Evolutionary conservation across 2,329 filamentous ascomycete genomes (phyloP).

Genomic region (Xylaria multiplex): DNA sequence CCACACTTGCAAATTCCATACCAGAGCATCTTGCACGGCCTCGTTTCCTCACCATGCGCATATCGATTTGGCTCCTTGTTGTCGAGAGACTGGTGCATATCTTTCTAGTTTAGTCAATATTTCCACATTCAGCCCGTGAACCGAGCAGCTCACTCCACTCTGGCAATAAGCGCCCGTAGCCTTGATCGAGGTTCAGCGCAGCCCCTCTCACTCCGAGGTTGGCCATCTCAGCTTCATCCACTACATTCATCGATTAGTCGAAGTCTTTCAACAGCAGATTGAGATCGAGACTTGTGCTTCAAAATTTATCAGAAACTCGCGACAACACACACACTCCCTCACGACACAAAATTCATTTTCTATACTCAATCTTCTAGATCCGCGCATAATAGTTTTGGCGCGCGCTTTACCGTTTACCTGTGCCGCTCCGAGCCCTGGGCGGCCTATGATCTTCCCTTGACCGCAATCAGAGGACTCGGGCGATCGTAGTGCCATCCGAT

Average conservation of each 20-base stretch:
- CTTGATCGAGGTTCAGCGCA: constrained; percentile 35
- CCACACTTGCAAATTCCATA: constrained; percentile 19
- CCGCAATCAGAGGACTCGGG: constrained; percentile 39
- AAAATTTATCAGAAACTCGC: constrained; percentile 26
- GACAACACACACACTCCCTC: constrained; percentile 13
- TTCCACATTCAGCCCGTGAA: constrained; percentile 46
- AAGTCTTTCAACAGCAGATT: constrained; percentile 36
- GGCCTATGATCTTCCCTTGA: constrained; percentile 45
- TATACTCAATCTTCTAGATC: constrained; percentile 3
- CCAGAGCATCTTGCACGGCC: constrained; percentile 44
- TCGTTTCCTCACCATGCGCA: constrained; percentile 39
- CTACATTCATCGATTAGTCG: constrained; percentile 24
- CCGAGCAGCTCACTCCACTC: constrained; percentile 44
- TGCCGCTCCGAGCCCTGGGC: constrained; percentile 38
- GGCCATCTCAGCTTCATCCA: constrained; percentile 37
- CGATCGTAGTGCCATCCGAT: constrained; percentile 38
- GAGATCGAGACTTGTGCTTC: constrained; percentile 33
- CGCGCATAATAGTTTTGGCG: constrained; percentile 21
- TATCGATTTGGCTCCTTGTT: constrained; percentile 27
- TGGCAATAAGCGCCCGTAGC: constrained; percentile 45
- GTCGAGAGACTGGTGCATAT: constrained; percentile 19
- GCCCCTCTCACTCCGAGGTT: constrained; percentile 38
- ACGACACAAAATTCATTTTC: constrained; percentile 6
- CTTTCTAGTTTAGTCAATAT: constrained; percentile 37
- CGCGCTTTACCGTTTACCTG: constrained; percentile 28